Conservation (phyloP, 2,329 filamentous ascomycete genomes). For the Talaromyces sp. region DNA sequence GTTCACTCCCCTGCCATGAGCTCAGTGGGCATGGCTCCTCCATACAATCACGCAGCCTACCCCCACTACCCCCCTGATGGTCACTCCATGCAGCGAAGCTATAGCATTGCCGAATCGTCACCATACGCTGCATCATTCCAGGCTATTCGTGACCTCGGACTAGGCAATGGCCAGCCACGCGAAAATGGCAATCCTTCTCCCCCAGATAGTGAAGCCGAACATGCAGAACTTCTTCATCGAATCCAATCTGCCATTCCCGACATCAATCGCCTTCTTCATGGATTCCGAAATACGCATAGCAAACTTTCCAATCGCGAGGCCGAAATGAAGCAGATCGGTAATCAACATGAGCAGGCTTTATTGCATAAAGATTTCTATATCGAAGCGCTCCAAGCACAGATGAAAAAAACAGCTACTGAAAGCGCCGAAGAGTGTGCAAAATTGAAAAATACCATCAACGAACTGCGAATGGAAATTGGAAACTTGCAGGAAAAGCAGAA, state of each 20-base stretch:
- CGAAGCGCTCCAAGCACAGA: slow-evolving; percentile 53
- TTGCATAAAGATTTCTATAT: slow-evolving; percentile 59
- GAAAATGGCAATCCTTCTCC: slow-evolving; percentile 36
- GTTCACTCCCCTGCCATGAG: slow-evolving; percentile 42
- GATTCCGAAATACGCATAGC: slow-evolving; percentile 55
- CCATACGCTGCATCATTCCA: slow-evolving; percentile 34
- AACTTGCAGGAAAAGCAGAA: slow-evolving; percentile 56
- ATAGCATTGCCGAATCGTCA: slow-evolving; percentile 30
- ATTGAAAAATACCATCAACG: slow-evolving; percentile 48
- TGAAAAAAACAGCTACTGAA: slow-evolving; percentile 53
- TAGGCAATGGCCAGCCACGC: slow-evolving; percentile 24
- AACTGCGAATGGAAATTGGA: slow-evolving; percentile 54
- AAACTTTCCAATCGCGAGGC: slow-evolving; percentile 54
- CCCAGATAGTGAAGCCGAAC: slow-evolving; percentile 37
- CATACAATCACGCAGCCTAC: slow-evolving; percentile 31
- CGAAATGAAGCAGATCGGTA: slow-evolving; percentile 52
- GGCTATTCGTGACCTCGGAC: slow-evolving; percentile 32
- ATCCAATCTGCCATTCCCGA: slow-evolving; percentile 53
- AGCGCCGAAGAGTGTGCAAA: slow-evolving; percentile 52
- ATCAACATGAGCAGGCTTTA: slow-evolving; percentile 54
- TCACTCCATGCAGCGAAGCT: slow-evolving; percentile 33
- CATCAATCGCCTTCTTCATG: slow-evolving; percentile 46
- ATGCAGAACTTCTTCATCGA: slow-evolving; percentile 45
- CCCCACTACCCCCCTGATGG: slow-evolving; percentile 32
- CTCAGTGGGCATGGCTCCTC: slow-evolving; percentile 34